Evolutionary conservation across 2,329 filamentous ascomycete species (phyloP).

Genomic region (Pseudogymnoascus sp.): DNA sequence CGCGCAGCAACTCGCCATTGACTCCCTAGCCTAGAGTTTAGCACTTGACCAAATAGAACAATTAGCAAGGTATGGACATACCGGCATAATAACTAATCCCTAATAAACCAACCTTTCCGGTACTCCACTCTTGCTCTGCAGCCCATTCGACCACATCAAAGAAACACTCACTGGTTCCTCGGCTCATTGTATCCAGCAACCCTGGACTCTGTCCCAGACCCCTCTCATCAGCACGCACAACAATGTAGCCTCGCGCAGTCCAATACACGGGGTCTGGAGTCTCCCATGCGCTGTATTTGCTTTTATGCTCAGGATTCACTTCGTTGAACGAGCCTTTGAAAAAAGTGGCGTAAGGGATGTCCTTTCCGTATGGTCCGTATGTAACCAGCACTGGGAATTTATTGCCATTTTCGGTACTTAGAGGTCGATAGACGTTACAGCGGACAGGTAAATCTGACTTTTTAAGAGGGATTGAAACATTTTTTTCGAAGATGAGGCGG

Average conservation of each 20-base stretch:
- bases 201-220: conserved; percentile 28
- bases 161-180: conserved; percentile 42
- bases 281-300: conserved; percentile 35
- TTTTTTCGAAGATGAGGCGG: not conserved
- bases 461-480: not conserved
- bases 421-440: not conserved
- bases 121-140: conserved; percentile 41
- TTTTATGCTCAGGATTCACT: conserved; percentile 34
- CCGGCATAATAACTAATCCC: conserved; percentile 43
- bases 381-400: conserved; percentile 46
- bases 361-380: conserved; percentile 69
- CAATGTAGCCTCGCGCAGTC: conserved; percentile 33
- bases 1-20: not conserved
- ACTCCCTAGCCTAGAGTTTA: conserved; percentile 18
- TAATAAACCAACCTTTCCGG: conserved; percentile 41
- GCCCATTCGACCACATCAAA: conserved; percentile 44
- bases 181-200: conserved; percentile 44
- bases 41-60: conserved; percentile 18
- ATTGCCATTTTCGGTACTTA: not conserved
- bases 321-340: conserved; percentile 41
- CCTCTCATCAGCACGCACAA: conserved; percentile 41
- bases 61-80: not conserved
- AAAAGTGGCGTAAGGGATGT: conserved; percentile 57
- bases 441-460: not conserved
- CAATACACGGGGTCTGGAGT: conserved; percentile 35